Evolutionary conservation across 345 rosid genomes (phyloP), one percentile per base, ranked within the genome.

Genomic region (Sisymbrium altissimum): DNA sequence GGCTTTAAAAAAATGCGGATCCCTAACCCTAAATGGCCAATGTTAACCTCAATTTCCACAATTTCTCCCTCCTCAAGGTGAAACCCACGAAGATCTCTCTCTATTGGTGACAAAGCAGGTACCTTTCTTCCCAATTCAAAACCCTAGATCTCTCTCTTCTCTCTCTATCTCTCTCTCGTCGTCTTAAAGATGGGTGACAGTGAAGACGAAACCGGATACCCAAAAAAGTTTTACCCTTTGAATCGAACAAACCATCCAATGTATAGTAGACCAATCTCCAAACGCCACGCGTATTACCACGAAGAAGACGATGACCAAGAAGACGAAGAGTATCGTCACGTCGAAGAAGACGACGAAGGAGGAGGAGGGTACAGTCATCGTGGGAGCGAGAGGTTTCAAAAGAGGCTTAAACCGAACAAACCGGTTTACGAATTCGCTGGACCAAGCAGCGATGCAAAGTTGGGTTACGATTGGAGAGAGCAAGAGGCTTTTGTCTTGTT

Each of bases 381-480:
- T 57, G 91, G 81, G 35, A 83, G 10, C 30, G 88, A 79, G 68
- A 83, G 86, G 84, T 90, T 83, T 68, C 90, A 83, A 0, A 92
- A 90, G 78, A 90, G 86, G 78, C 86, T 79, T 70, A 96, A 92
- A 82, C 66, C 88, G 58, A 90, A 82, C 85, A 87, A 91, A 79
- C 76, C 88, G 67, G 83, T 75, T 29, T 92, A 89, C 57, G 99
- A 92, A 65, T 92, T 90, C 71, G 96, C 96, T 19, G 75, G 85
- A 4, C 80, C 96, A 0, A 63, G 78, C 64, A 63, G 78, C 64
- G 97, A 84, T 6, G 87, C 87, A 84, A 17, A 95, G 85, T 81
- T 83, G 81, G 38, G 83, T 79, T 50, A 88, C 84, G 97, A 87
- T 64, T 96, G 97, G 99, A 92, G 89, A 41, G 97, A 92, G 86